Evolutionary conservation across 1,139 yeast species (phyloP), one percentile per base, ranked within the genome.

Genomic region (Torulaspora globosa): DNA sequence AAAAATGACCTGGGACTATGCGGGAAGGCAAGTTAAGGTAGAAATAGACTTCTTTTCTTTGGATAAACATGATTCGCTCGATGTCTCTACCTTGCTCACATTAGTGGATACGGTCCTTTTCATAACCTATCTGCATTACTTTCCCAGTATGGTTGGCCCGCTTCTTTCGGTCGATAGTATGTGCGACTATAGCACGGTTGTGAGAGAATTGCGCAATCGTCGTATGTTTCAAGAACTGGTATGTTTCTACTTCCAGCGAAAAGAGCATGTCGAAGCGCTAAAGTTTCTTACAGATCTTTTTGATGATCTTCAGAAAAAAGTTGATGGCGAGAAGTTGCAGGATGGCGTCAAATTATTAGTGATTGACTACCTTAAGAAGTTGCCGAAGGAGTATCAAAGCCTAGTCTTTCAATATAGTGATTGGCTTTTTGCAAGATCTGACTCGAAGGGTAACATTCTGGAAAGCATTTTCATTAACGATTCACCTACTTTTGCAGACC

Each of bases 91-190:
- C 3, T 63, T 76, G 10, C 77, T 84, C 1, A 66, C 65, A 10
- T 66, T 81, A 2, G 78, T 92, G 4, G 98, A 92, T 59, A 86
- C 96, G 0, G 75, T 89, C 0, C 70, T 92, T 26, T 87, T 92
- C 57, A 72, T 79, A 44, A 80, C 95, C 51, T 92, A 92, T 60
- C 72, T 80, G 53, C 65, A 79, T 23, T 76, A 78, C 31, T 79
- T 79, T 47, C 87, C 89, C 0, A 76, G 83, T 56, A 72, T 92
- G 60, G 74, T 92, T 14, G 96, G 95, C 0, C 94, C 97, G 0
- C 74, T 92, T 28, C 73, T 92, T 6, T 71, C 97, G 43, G 73
- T 89, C 1, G 77, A 79, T 34, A 92, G 90, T 60, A 72, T 73
- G 51, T 88, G 97, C 68, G 83, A 84, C 58, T 74, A 84, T 1